phyloP scores from a whole-genome alignment of 192 early-diverging fungal species.

The Coemansia sp. region DNA sequence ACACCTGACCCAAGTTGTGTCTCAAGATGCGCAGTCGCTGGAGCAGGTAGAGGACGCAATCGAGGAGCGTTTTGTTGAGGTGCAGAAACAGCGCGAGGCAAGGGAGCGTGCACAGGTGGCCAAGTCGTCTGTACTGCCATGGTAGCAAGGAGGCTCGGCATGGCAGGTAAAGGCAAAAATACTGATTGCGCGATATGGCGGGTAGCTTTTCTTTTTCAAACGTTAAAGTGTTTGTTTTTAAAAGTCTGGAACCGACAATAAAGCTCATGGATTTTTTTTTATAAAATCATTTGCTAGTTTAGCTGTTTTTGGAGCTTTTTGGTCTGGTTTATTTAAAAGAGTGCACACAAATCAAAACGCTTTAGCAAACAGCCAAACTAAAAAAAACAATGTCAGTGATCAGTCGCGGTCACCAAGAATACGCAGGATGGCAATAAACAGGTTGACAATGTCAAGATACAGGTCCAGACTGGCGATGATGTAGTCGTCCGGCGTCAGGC shows the following conservation, averaged over 20 bases:
- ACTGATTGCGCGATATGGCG: no score
- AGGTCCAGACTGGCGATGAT: constrained; percentile 63
- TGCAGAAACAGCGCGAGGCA: constrained; percentile 45
- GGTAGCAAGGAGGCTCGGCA: constrained; percentile 11
- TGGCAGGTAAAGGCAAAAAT: no score
- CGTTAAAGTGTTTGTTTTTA: no score
- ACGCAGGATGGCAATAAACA: constrained; percentile 71
- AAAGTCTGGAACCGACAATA: no score
- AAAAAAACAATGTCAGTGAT: no score
- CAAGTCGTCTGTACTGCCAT: constrained; percentile 32
- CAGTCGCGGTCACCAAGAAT: constrained; percentile 58
- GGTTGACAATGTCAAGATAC: constrained; percentile 77
- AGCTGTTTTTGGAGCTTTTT: no score
- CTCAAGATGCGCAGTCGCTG: constrained; percentile 59
- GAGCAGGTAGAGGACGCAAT: constrained; percentile 43
- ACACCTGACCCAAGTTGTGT: constrained; percentile 65
- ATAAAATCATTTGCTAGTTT: no score
- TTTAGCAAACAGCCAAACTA: no score
- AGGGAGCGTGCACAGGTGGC: constrained; percentile 37
- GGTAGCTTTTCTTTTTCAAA: no score
- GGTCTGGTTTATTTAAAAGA: no score
- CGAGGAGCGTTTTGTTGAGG: constrained; percentile 38
- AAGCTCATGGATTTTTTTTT: no score
- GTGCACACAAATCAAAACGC: no score
- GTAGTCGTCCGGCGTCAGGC: constrained; percentile 73